These are phyloP conservation scores for Bonia amplexicaulis DNA, from an alignment of 176 grass and related monocot genomes.

Conservation along the genomic window DNA sequence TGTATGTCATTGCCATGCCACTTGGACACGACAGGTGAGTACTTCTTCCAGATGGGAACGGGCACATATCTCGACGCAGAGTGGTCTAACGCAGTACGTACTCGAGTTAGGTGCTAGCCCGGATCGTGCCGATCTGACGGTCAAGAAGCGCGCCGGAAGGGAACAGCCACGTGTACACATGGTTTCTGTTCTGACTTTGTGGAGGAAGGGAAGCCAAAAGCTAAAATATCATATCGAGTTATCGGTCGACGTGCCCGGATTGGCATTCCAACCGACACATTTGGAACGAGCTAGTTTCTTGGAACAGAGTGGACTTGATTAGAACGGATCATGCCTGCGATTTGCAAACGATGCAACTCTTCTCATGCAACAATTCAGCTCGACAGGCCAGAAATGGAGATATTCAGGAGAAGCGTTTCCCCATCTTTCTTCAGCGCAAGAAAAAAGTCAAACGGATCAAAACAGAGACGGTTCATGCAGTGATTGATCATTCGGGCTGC, in stretches of 20 bases:
- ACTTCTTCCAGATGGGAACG: too few species aligned
- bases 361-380: neutral
- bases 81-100: too few species aligned
- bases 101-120: too few species aligned
- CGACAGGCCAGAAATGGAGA: neutral
- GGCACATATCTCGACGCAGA: too few species aligned
- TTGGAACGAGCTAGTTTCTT: neutral
- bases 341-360: neutral
- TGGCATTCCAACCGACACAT: neutral
- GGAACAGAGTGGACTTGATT: neutral
- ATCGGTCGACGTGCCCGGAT: neutral
- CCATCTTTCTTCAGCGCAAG: neutral
- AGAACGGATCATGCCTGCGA: neutral
- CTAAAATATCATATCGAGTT: neutral
- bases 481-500: neutral
- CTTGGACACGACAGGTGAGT: too few species aligned
- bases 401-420: neutral
- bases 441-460: neutral
- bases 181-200: neutral
- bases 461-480: neutral
- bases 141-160: neutral
- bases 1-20: too few species aligned
- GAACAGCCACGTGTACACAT: neutral
- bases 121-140: neutral
- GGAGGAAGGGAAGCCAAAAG: neutral